phyloP scores from a whole-genome alignment of 345 rosid species.

The Mangifera indica region DNA sequence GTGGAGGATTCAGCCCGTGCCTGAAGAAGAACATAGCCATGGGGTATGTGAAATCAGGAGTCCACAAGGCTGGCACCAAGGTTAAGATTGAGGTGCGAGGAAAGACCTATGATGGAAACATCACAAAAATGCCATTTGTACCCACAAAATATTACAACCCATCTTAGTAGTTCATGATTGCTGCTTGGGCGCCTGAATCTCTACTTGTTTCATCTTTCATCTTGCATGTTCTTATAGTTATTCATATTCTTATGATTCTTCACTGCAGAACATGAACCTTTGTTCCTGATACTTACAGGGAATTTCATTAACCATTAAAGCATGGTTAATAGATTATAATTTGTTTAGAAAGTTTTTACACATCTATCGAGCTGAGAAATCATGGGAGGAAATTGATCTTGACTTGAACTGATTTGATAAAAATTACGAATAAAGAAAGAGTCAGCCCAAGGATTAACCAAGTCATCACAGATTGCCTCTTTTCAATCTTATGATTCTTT shows the following conservation, averaged over 20 bases:
- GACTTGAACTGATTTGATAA: too few relatives aligned
- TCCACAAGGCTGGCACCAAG: conserved; percentile 80
- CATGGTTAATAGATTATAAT: too few relatives aligned
- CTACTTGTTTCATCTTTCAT: conserved; percentile 2
- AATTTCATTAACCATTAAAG: not conserved
- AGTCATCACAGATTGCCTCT: not conserved
- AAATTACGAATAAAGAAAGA: too few relatives aligned
- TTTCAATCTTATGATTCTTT: not conserved
- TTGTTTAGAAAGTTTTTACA: too few relatives aligned
- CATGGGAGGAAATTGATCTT: too few relatives aligned
- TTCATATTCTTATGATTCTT: conserved; percentile 16
- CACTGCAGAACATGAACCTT: not conserved
- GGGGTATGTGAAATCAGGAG: conserved; percentile 95
- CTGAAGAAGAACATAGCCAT: conserved; percentile 94
- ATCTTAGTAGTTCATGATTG: conserved; percentile 31
- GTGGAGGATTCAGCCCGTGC: conserved; percentile 97
- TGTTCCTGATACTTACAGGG: conserved; percentile 18
- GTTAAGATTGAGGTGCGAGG: conserved; percentile 79
- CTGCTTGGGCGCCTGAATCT: conserved; percentile 10
- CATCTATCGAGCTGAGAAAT: too few relatives aligned
- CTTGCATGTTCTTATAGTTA: conserved; percentile 5
- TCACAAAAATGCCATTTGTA: conserved; percentile 85
- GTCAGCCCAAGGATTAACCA: too few relatives aligned
- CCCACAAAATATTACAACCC: conserved; percentile 88
- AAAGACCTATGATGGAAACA: conserved; percentile 74